Evolutionary conservation across 1,284 basidiomycete species (phyloP), one percentile per base, ranked within the genome.

Genomic region (Cryptococcus amylolentus): DNA sequence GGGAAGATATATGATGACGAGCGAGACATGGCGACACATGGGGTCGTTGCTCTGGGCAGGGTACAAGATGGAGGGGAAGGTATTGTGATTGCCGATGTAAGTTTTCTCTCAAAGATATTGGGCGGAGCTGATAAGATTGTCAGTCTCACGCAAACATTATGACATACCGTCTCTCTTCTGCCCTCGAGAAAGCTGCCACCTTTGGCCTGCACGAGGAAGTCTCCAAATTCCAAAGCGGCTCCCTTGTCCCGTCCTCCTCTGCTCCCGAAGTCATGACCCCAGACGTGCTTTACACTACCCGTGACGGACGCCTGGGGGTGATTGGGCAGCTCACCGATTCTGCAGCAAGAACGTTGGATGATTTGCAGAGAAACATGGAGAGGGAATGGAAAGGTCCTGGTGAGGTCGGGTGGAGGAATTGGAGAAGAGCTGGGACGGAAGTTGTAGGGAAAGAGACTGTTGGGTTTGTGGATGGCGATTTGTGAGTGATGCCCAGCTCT

Each of bases 391-490:
- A 79, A 48, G 84, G 81, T 0, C 80, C 85, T 5, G 88, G 87
- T 1, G 84, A 82, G 1, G 71, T 82, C 12, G 81, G 80, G 41
- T 89, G 91, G 72, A 80, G 84, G 14, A 83, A 88, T 58, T 89
- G 84, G 75, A 83, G 91, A 48, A 81, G 46, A 67, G 81, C 64
- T 81, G 86, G 59, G 76, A 81, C 53, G 81, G 83, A 67, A 83
- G 85, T 70, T 77, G 82, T 52, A 82, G 88, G 58, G 63, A 75
- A 49, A 76, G 82, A 70, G 2, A 71, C 76, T 1, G 70, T 70
- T 0, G 92, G 92, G 2, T 93, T 96, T 80, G 80, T 96, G 28
- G 92, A 97, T 65, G 93, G 92, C 3, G 88, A 92, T 69, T 90
- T 92, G 70, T 72, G 50, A 68, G 72, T 68, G 20, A 12, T 41